phyloP scores from a whole-genome alignment of 208 protist species.

The Acanthamoeba sp. region DNA sequence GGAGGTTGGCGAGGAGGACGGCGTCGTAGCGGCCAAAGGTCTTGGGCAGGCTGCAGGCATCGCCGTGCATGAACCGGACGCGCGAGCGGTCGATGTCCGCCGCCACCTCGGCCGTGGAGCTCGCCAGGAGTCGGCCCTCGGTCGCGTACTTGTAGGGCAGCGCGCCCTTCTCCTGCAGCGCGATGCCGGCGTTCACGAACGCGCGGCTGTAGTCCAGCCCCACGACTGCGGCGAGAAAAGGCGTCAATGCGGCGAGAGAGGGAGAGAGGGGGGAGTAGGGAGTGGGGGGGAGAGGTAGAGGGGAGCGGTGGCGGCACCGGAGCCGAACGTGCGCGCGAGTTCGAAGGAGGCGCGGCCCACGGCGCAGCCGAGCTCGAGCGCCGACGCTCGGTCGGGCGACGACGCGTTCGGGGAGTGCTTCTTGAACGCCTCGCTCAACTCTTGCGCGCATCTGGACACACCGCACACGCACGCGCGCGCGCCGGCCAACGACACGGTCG shows the following conservation, averaged over 20 bases:
- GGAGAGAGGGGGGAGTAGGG: no score
- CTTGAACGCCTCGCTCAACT: background rate
- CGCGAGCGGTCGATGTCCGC: conserved; percentile 23
- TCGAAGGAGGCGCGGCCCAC: conserved; percentile 85
- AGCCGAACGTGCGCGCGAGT: conserved; percentile 79
- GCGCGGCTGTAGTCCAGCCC: conserved; percentile 27
- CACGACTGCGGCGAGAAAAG: background rate
- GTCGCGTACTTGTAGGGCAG: conserved; percentile 59
- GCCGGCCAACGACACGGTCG: background rate
- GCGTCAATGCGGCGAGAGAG: no score
- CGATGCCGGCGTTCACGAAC: conserved; percentile 2
- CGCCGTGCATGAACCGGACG: conserved; percentile 80
- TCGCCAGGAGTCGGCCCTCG: conserved; percentile 73
- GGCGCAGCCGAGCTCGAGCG: conserved; percentile 85
- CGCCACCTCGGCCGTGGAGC: conserved; percentile 29
- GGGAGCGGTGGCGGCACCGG: conserved; percentile 70
- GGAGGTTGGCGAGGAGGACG: conserved; percentile 80
- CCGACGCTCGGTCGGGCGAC: background rate
- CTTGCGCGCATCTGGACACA: background rate
- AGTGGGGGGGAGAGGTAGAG: conserved; percentile 53
- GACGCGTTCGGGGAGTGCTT: background rate
- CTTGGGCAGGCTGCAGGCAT: conserved; percentile 77
- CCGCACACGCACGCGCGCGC: background rate
- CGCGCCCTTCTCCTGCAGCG: conserved; percentile 7
- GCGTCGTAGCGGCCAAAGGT: conserved; percentile 74